These are phyloP conservation scores for Sanguinoderma infundibulare DNA, from an alignment of 1,284 basidiomycete genomes.

Conservation along the genomic window DNA sequence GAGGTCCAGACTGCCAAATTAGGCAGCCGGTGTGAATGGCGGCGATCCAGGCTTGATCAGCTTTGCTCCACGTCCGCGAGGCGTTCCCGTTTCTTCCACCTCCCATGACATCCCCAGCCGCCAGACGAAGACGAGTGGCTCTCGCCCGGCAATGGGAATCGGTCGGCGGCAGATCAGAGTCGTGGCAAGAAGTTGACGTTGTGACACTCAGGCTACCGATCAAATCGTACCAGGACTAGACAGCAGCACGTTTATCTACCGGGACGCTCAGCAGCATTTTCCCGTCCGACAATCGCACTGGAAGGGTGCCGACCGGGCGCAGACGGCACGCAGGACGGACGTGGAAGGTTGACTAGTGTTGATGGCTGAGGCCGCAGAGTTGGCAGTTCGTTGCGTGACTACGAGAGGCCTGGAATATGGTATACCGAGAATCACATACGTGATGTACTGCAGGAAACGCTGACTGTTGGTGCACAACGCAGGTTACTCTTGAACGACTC, in stretches of 20 bases:
- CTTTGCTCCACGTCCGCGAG: background rate
- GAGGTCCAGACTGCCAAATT: conserved; percentile 4
- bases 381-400: background rate
- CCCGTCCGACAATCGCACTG: background rate
- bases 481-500: no score
- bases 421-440: background rate
- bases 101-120: no score
- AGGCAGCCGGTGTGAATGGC: conserved; percentile 18
- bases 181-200: conserved; percentile 5
- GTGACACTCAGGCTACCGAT: conserved; percentile 3
- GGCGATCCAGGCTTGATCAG: background rate
- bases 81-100: no score
- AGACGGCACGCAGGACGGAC: background rate
- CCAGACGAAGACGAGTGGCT: no score
- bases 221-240: conserved; percentile 10
- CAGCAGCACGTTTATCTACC: background rate
- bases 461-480: no score
- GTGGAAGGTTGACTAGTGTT: background rate
- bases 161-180: conserved; percentile 3
- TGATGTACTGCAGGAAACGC: background rate
- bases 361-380: background rate
- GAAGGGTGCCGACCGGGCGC: background rate
- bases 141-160: conserved; percentile 1
- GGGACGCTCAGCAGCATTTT: background rate
- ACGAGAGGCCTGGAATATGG: background rate